Conservation (phyloP, 495 filamentous ascomycete genomes). For the Penicillium atrosanguineum region DNA sequence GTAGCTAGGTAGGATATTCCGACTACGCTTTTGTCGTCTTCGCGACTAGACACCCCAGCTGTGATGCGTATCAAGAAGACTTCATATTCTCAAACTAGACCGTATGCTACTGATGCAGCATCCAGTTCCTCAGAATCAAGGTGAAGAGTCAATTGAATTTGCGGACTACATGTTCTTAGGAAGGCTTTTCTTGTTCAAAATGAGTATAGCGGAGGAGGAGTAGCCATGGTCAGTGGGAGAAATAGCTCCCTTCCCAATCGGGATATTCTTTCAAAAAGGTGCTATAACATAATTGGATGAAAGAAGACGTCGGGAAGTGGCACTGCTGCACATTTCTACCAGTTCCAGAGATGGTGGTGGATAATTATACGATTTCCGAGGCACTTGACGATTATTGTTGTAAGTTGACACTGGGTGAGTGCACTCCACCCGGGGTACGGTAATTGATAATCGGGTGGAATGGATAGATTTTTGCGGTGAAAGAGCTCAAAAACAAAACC, state of each 20-base stretch:
- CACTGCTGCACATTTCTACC: not conserved
- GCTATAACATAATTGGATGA: not conserved
- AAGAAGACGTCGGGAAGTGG: not conserved
- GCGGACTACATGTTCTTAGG: too few relatives aligned
- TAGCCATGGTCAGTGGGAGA: not conserved
- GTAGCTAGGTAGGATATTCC: not conserved
- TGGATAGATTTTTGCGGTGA: not conserved
- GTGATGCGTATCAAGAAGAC: not conserved
- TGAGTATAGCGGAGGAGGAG: not conserved
- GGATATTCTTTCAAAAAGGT: not conserved
- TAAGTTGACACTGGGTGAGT: not conserved
- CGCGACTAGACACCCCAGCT: not conserved
- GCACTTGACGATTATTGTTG: not conserved
- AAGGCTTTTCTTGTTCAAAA: not conserved
- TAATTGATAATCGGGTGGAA: constrained; percentile 18
- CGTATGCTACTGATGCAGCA: not conserved
- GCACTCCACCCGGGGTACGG: not conserved
- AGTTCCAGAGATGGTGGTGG: constrained; percentile 11
- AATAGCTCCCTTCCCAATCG: not conserved
- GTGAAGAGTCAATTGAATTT: too few relatives aligned
- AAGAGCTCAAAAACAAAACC: not conserved
- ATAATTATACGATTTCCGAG: not conserved
- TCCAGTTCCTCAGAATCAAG: not conserved
- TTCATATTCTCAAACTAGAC: not conserved
- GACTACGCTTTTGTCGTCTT: not conserved